Evolutionary conservation across 306 rosid species (phyloP).

Genomic region (Citrullus colocynthis): DNA sequence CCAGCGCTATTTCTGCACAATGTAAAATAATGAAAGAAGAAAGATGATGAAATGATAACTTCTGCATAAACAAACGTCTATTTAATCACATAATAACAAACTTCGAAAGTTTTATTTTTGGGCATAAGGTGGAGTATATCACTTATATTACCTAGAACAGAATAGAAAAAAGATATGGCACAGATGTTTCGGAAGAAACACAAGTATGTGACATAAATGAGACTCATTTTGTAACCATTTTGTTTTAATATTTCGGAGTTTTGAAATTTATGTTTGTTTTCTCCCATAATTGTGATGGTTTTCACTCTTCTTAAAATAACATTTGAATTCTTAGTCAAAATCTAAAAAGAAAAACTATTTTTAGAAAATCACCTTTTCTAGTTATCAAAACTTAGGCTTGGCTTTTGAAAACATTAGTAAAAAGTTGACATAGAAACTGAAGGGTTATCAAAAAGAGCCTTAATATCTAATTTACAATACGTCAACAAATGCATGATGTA

Average conservation of each 20-base stretch:
- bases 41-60: background rate
- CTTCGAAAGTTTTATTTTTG: background rate
- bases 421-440: too few relatives aligned
- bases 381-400: too few relatives aligned
- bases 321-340: too few relatives aligned
- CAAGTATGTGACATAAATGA: background rate
- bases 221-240: too few relatives aligned
- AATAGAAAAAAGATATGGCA: background rate
- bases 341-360: background rate
- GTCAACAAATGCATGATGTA: background rate
- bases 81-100: background rate
- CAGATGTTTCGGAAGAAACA: background rate
- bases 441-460: background rate
- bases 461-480: background rate
- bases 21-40: background rate
- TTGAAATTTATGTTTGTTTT: too few relatives aligned
- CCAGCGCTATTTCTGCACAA: conserved; percentile 78
- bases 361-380: too few relatives aligned
- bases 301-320: too few relatives aligned
- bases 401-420: too few relatives aligned
- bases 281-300: too few relatives aligned
- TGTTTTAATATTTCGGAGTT: too few relatives aligned
- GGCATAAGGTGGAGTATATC: background rate
- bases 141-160: background rate
- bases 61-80: background rate